Percentiles rank a stretch among this genome's conserved stretches.
Evolutionary conservation across 257 asterid genomes (phyloP).

Genomic region (Solanum medicagineum): DNA sequence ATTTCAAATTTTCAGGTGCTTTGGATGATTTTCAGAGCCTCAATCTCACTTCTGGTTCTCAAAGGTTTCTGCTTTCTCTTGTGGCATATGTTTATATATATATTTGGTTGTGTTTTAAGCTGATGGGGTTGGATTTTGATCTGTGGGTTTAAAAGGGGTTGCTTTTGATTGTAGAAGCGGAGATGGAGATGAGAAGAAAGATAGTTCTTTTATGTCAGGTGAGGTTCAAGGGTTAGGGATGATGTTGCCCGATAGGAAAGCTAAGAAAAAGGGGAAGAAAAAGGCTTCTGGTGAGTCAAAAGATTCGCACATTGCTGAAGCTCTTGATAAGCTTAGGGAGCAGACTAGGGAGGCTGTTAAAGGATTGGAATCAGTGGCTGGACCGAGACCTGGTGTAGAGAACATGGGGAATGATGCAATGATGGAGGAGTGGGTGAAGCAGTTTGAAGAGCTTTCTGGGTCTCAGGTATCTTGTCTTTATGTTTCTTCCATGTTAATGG

Average conservation of each 20-base stretch:
- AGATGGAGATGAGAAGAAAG: constrained; percentile 42
- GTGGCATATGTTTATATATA: background rate
- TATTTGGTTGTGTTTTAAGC: background rate
- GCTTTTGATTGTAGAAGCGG: constrained; percentile 23
- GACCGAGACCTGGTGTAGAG: constrained; percentile 32
- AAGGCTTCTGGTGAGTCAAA: constrained; percentile 54
- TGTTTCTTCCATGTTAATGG: background rate
- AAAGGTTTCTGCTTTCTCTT: constrained; percentile 32
- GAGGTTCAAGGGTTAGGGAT: constrained; percentile 84
- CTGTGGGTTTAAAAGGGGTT: background rate
- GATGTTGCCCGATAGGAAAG: constrained; percentile 88
- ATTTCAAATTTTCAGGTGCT: constrained; percentile 56
- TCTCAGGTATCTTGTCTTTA: constrained; percentile 49
- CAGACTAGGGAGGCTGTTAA: constrained; percentile 90
- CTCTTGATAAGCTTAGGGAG: constrained; percentile 92
- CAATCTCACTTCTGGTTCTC: constrained; percentile 68
- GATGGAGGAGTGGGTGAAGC: constrained; percentile 97
- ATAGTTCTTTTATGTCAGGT: constrained; percentile 16
- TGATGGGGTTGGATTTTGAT: background rate
- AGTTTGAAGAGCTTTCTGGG: constrained; percentile 94
- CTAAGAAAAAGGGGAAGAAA: constrained; percentile 78
- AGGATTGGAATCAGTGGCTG: constrained; percentile 71
- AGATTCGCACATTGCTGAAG: constrained; percentile 76
- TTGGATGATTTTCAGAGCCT: constrained; percentile 97
- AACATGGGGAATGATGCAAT: constrained; percentile 58